A percentile compares a stretch with the other conserved stretches of the same genome.
phyloP scores from a whole-genome alignment of 1,284 basidiomycete genomes.

The Sanghuangporus sanghuang region DNA sequence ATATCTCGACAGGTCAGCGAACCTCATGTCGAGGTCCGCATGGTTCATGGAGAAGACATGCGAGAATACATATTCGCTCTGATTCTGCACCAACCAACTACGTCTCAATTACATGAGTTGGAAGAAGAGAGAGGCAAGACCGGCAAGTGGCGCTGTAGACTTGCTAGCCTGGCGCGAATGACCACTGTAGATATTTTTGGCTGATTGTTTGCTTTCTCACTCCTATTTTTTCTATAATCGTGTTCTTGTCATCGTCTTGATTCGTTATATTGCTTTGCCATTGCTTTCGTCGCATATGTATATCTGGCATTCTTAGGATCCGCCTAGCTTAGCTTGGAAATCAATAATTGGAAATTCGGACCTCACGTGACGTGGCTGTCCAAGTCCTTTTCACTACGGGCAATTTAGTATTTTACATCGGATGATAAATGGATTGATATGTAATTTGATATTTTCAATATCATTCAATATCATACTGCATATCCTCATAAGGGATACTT shows the following conservation, averaged over 20 bases:
- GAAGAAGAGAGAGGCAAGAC: slow-evolving; percentile 5
- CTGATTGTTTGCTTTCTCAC: background rate
- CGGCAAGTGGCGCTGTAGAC: background rate
- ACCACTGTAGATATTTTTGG: slow-evolving; percentile 10
- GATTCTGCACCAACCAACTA: slow-evolving; percentile 14
- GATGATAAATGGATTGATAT: no score
- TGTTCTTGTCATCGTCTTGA: background rate
- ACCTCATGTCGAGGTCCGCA: slow-evolving; percentile 3
- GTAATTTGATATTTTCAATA: no score
- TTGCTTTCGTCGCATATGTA: background rate
- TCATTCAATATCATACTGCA: no score
- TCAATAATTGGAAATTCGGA: no score
- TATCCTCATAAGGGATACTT: no score
- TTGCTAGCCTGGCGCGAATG: slow-evolving; percentile 1
- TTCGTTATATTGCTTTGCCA: background rate
- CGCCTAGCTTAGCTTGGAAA: no score
- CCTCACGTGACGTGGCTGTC: no score
- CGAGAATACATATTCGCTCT: slow-evolving; percentile 16
- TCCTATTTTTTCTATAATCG: background rate
- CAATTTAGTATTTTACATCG: no score
- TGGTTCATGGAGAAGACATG: slow-evolving; percentile 10
- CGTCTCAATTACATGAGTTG: slow-evolving; percentile 8
- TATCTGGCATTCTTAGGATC: no score
- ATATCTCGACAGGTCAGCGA: slow-evolving; percentile 8
- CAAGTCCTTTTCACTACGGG: no score